Evolutionary conservation across 768 basidiomycete genomes (phyloP), one percentile per base, ranked within the genome.

Genomic region (Lyophyllum semitale): DNA sequence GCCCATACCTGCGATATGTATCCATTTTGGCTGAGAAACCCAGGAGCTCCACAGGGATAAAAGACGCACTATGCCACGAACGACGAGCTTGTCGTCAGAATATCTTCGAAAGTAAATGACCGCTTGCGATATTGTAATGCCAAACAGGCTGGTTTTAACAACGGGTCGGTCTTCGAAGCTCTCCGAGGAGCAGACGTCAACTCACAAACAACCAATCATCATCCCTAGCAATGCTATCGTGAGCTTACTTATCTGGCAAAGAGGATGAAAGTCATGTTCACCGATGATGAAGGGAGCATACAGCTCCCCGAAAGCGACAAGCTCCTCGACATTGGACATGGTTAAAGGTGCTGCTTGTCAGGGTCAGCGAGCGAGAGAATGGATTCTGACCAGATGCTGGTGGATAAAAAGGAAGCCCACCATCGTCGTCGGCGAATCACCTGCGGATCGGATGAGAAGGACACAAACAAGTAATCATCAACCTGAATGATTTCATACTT

Each of bases 161-260:
- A 7, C 15, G n/a, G n/a, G 18, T 47, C 18, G 41, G 29, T 18
- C 13, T 3, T 9, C 32, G 5, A 32, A 20, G 17, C 17, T 17
- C 2, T 22, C 15, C 1, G 41, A 4, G 25, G 8, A 33, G 20
- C 23, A 30, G 15, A 32, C 15, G 17, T 35, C 8, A 8, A 42
- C 55, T 3, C 27, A 57, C 55, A 57, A 57, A 29, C 55, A 57
- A 23, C 55, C 55, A 35, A 57, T 57, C 55, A 57, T 57, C 55
- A 57, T 57, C 8, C 55, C 55, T 57, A n/a, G n/a, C n/a, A n/a
- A 11, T 8, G 25, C 8, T 25, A 12, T 8, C 27, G 12, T 20
- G 2, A 53, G 20, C 47, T 3, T 17, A 44, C 20, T n/a, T n/a
- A 38, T 4, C 1, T 18, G 4, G 20, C 17, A 1, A 1, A 42